Conservation (phyloP, 2,329 filamentous ascomycete species). For the Raffaelea deltoideospora region DNA sequence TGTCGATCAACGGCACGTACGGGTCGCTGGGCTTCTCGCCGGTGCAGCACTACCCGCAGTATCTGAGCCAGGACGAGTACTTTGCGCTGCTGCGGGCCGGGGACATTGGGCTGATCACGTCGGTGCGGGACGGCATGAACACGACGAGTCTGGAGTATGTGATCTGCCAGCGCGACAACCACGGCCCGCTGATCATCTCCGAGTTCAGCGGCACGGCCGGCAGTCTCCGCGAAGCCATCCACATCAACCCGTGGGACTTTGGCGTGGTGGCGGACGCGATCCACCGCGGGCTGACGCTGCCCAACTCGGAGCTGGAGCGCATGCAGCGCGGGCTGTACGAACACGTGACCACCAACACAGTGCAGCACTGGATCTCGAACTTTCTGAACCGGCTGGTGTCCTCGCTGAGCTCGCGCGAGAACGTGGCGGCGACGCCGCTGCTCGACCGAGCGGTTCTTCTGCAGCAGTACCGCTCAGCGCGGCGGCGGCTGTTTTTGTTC, state of each 20-base stretch:
- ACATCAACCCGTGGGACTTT: slow-evolving; percentile 94
- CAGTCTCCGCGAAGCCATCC: slow-evolving; percentile 70
- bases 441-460: slow-evolving; percentile 64
- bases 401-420: slow-evolving; percentile 64
- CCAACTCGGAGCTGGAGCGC: slow-evolving; percentile 43
- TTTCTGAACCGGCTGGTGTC: slow-evolving; percentile 67
- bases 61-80: slow-evolving; percentile 79
- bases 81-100: slow-evolving; percentile 83
- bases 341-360: slow-evolving; percentile 73
- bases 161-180: slow-evolving; percentile 73
- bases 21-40: slow-evolving; percentile 81
- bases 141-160: slow-evolving; percentile 93
- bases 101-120: slow-evolving; percentile 88
- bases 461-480: slow-evolving; percentile 56
- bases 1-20: slow-evolving; percentile 80
- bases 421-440: slow-evolving; percentile 61
- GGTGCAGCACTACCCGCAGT: slow-evolving; percentile 89
- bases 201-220: slow-evolving; percentile 93
- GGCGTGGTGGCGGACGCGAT: slow-evolving; percentile 73
- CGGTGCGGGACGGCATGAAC: slow-evolving; percentile 94
- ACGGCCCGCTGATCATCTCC: slow-evolving; percentile 82
- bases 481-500: slow-evolving; percentile 88
- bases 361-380: slow-evolving; percentile 71
- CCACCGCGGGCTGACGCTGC: slow-evolving; percentile 66
- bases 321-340: slow-evolving; percentile 66